Evolutionary conservation across 306 rosid species (phyloP).

Genomic region (Begonia masoniana): DNA sequence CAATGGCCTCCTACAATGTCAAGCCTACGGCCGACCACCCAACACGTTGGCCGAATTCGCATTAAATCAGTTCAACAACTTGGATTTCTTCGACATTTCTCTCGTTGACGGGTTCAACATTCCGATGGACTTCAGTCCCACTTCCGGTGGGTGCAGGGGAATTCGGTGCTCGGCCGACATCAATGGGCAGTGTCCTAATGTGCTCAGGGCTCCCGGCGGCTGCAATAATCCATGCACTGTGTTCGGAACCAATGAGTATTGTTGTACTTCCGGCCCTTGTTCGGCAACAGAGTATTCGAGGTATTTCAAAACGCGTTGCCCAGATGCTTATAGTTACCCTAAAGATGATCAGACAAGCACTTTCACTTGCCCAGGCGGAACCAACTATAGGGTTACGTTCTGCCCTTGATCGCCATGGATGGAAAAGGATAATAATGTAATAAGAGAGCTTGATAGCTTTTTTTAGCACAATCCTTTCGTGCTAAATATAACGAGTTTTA

Average conservation of each 20-base stretch:
- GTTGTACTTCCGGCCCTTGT: conserved; percentile 18
- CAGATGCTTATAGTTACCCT: conserved; percentile 26
- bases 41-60: conserved; percentile 17
- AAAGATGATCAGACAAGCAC: conserved; percentile 17
- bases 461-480: no score
- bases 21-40: conserved; percentile 14
- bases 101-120: conserved; percentile 26
- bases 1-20: conserved; percentile 13
- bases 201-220: conserved; percentile 7
- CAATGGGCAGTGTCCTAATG: conserved; percentile 1
- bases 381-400: conserved; percentile 14
- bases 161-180: conserved; percentile 6
- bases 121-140: conserved; percentile 17
- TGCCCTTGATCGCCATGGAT: conserved; percentile 1
- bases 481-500: no score
- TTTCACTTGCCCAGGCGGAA: conserved; percentile 24
- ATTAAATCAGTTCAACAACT: conserved; percentile 6
- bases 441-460: no score
- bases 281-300: conserved; percentile 8
- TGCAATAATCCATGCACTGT: conserved; percentile 27
- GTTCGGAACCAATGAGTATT: conserved; percentile 16
- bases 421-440: no score
- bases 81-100: conserved; percentile 16
- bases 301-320: conserved; percentile 18
- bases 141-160: neutral